A percentile compares a stretch with the other conserved stretches of the same genome.
These are phyloP conservation scores for Aphanomyces astaci DNA, from an alignment of 352 stramenopile genomes.

Conservation along the genomic window DNA sequence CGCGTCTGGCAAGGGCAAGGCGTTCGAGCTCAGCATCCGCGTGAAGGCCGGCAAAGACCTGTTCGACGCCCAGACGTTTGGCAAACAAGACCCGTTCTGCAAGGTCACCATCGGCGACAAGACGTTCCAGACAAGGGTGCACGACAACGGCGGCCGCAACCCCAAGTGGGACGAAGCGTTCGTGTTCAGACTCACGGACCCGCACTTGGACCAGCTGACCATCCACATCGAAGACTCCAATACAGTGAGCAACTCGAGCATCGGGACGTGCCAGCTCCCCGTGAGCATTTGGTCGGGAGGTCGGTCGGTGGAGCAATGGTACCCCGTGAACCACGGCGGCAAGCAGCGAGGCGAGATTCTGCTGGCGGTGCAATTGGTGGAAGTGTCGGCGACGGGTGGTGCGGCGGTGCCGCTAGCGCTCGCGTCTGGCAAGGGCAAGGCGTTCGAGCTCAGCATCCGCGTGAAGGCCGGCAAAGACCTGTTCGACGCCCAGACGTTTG, in stretches of 20 bases:
- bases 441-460: neutral
- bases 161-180: neutral
- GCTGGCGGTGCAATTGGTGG: neutral
- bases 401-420: no score
- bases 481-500: neutral
- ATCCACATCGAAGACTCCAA: slow-evolving; percentile 81
- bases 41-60: no score
- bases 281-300: slow-evolving; percentile 65
- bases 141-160: neutral
- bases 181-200: neutral
- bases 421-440: no score
- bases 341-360: slow-evolving; percentile 19
- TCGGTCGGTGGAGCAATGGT: slow-evolving; percentile 68
- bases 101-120: neutral
- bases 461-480: neutral
- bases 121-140: neutral
- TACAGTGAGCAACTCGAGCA: slow-evolving; percentile 58
- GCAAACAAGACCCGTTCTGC: neutral
- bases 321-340: slow-evolving; percentile 58
- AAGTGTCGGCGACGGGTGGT: no score
- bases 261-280: slow-evolving; percentile 64
- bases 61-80: neutral
- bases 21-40: neutral
- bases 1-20: no score
- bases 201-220: slow-evolving; percentile 27